A percentile compares a stretch with the other conserved stretches of the same genome.
Evolutionary conservation across 805 yeast species (phyloP).

Genomic region (Komagataella pseudopastoris): DNA sequence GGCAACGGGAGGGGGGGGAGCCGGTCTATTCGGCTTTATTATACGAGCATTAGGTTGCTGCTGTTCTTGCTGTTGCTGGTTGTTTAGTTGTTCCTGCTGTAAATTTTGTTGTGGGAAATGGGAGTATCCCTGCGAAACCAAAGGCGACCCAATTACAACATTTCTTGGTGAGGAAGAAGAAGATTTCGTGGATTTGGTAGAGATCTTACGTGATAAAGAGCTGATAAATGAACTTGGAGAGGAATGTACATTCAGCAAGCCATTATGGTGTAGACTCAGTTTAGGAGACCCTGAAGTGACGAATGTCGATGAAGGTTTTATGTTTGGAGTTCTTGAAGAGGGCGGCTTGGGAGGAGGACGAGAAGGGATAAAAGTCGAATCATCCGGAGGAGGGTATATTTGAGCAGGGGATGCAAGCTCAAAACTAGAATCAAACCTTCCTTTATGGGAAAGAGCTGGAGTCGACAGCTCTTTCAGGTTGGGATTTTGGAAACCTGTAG

Average conservation of each 20-base stretch:
- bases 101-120: background rate
- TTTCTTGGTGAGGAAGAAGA: conserved; percentile 5
- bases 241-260: background rate
- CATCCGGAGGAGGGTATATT: background rate
- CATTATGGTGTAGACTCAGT: background rate
- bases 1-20: conserved; percentile 19
- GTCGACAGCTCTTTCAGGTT: background rate
- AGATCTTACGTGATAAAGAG: conserved; percentile 14
- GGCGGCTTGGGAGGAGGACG: conserved; percentile 59
- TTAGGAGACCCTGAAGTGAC: conserved; percentile 1
- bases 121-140: background rate
- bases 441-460: background rate
- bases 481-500: background rate
- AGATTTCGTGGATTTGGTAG: conserved; percentile 7
- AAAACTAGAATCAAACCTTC: background rate
- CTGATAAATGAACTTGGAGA: conserved; percentile 5
- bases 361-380: conserved; percentile 35
- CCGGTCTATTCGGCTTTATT: conserved; percentile 17
- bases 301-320: conserved; percentile 5
- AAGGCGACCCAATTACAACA: background rate
- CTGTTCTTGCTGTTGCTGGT: background rate
- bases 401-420: background rate
- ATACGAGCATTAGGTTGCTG: background rate
- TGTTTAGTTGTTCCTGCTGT: background rate
- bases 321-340: background rate